A percentile compares a stretch with the other conserved stretches of the same genome.
Conservation (phyloP, 208 protist genomes). For the Kentomonas sorsogonicus region DNA sequence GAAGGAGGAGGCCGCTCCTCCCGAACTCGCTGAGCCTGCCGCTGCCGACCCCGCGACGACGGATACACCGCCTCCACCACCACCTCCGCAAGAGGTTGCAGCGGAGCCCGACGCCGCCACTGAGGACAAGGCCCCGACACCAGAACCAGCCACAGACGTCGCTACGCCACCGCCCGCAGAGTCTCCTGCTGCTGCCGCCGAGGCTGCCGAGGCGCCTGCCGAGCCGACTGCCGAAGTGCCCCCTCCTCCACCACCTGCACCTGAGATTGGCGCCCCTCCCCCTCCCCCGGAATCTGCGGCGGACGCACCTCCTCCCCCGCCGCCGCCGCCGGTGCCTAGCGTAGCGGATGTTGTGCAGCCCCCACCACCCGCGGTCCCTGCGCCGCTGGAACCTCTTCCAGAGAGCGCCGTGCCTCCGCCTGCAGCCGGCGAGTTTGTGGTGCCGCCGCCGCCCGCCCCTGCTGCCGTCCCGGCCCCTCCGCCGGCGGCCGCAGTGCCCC, state of each 20-base stretch:
- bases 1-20: constrained; percentile 7
- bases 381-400: too few relatives aligned
- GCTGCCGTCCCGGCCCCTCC: too few relatives aligned
- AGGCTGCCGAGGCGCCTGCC: background rate
- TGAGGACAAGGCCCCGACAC: background rate
- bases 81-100: too few relatives aligned
- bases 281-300: background rate
- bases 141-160: background rate
- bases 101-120: background rate
- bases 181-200: background rate
- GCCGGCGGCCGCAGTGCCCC: too few relatives aligned
- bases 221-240: background rate
- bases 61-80: background rate
- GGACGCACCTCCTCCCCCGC: background rate
- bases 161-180: background rate
- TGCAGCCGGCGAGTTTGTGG: too few relatives aligned
- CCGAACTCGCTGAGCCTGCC: background rate
- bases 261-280: background rate
- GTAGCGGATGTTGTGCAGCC: too few relatives aligned
- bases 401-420: too few relatives aligned
- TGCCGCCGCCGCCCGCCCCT: too few relatives aligned
- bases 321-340: background rate
- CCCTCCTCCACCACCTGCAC: background rate
- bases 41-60: background rate
- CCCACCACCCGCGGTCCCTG: too few relatives aligned